Evolutionary conservation across 75 land plant species (phyloP).

Genomic region (Adiantum capillusveneris): DNA sequence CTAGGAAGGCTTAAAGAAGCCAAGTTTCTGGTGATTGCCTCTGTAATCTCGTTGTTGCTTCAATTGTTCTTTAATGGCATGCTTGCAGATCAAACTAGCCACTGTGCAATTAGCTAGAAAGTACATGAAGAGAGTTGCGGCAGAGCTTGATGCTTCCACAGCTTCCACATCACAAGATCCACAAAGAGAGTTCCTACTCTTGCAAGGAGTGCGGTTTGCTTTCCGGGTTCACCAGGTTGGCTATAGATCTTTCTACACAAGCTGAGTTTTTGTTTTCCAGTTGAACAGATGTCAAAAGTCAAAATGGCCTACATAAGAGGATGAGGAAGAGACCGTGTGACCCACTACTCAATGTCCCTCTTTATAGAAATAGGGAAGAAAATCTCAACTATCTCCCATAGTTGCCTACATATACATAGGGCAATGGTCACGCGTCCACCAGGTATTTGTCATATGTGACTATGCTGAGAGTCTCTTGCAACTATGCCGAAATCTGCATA

Average conservation of each 20-base stretch:
- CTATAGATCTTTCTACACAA: background rate
- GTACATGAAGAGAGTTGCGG: constrained; percentile 93
- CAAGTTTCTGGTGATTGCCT: background rate
- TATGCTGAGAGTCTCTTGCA: no score
- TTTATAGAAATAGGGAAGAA: no score
- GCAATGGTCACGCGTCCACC: no score
- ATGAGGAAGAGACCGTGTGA: no score
- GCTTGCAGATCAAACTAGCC: constrained; percentile 80
- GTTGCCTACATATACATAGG: no score
- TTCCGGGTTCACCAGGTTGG: constrained; percentile 95
- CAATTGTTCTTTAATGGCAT: background rate
- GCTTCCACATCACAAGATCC: constrained; percentile 72
- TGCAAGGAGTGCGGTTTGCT: constrained; percentile 97
- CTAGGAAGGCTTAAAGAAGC: background rate
- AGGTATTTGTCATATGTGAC: no score
- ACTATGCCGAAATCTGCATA: no score
- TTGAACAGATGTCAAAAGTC: background rate
- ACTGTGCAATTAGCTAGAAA: constrained; percentile 88
- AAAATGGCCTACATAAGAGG: no score
- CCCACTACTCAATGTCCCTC: no score
- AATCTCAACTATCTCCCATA: no score
- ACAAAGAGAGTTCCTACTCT: constrained; percentile 70
- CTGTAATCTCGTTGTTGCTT: background rate
- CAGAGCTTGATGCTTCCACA: constrained; percentile 65
- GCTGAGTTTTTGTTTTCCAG: background rate